phyloP scores from a whole-genome alignment of 306 rosid genomes.

The Urtica urens region DNA sequence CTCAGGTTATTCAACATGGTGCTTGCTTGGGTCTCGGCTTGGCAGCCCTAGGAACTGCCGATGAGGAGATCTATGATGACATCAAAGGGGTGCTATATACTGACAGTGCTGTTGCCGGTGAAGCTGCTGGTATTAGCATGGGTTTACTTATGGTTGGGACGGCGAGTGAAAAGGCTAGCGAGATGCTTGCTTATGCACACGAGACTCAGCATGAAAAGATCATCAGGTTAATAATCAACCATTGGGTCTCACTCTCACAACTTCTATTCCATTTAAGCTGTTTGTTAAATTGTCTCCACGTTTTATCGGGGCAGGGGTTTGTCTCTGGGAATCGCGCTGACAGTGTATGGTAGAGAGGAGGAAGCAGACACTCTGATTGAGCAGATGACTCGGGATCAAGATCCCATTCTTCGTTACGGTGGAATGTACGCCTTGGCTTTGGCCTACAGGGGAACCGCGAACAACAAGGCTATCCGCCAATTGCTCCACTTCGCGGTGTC shows the following conservation, averaged over 20 bases:
- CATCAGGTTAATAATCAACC: conserved; percentile 45
- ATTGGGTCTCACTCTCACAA: conserved; percentile 6
- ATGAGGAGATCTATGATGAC: conserved; percentile 81
- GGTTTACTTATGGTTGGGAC: conserved; percentile 99
- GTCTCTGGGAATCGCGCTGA: conserved; percentile 88
- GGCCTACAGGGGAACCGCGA: conserved; percentile 93
- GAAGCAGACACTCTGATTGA: conserved; percentile 93
- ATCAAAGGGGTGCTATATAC: conserved; percentile 76
- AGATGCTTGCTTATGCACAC: conserved; percentile 94
- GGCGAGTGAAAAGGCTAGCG: conserved; percentile 90
- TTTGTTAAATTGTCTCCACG: neutral
- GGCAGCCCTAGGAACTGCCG: conserved; percentile 92
- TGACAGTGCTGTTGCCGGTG: conserved; percentile 97
- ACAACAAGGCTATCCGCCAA: conserved; percentile 93
- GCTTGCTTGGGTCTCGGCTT: conserved; percentile 99
- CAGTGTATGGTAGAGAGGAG: conserved; percentile 96
- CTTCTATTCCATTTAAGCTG: too few species aligned
- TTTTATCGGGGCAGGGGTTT: conserved; percentile 50
- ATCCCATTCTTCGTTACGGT: conserved; percentile 91
- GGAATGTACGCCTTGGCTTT: conserved; percentile 97
- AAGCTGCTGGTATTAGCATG: conserved; percentile 97
- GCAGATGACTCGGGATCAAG: conserved; percentile 97
- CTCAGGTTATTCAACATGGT: conserved; percentile 92
- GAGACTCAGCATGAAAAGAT: conserved; percentile 96
- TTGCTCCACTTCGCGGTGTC: conserved; percentile 95